Evolutionary conservation across 208 protist genomes (phyloP).

Genomic region (Acanthamoeba sp.): DNA sequence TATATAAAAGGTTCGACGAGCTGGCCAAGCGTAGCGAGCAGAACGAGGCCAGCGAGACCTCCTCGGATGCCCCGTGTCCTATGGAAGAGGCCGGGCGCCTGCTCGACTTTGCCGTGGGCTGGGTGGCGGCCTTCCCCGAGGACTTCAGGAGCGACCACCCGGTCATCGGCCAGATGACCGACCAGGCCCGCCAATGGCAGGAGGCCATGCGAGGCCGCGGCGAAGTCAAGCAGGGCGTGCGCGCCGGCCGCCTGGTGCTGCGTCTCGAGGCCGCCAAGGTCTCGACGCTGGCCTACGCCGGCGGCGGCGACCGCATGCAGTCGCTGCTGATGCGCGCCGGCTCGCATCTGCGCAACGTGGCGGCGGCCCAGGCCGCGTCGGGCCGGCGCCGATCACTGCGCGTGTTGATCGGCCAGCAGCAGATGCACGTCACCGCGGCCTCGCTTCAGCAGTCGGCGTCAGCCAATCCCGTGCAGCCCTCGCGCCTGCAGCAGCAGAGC

Average conservation of each 20-base stretch:
- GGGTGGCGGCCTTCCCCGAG: constrained; percentile 5
- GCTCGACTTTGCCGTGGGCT: not conserved
- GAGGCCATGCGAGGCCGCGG: not conserved
- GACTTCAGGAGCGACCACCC: constrained; percentile 6
- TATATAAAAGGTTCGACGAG: too few species aligned
- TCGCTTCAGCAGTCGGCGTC: not conserved
- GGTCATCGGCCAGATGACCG: not conserved
- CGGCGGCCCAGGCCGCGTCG: not conserved
- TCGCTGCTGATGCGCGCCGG: constrained; percentile 12
- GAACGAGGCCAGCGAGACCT: too few species aligned
- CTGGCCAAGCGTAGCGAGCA: too few species aligned
- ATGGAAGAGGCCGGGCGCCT: not conserved
- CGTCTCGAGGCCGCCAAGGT: not conserved
- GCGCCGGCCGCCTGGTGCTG: not conserved
- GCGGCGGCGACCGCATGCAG: not conserved
- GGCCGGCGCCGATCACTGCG: not conserved
- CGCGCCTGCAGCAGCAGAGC: not conserved
- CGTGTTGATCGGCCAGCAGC: not conserved
- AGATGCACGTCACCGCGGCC: too few species aligned
- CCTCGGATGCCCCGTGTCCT: too few species aligned
- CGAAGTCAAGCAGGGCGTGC: not conserved
- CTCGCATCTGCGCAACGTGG: not conserved
- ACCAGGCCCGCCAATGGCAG: not conserved
- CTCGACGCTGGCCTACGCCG: not conserved
- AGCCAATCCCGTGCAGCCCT: not conserved